Base-by-base conservation (phyloP, 2,329 filamentous ascomycete genomes). In the Arthroderma sp. region DNA sequence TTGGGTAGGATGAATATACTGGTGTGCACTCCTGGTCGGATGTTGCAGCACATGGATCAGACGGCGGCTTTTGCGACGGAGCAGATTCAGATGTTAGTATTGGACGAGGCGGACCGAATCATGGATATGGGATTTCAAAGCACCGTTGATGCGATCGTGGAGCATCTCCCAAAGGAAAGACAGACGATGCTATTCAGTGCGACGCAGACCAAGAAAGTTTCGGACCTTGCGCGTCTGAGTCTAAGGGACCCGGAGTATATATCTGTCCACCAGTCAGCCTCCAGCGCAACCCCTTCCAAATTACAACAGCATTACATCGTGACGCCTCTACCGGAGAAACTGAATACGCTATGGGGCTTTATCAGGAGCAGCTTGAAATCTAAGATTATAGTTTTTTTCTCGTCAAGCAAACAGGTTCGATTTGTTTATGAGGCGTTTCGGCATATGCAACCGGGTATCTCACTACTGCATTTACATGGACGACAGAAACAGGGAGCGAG, bases 91-190 rank as follows among this genome's bases (percentile, higher is more conserved):
- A 84, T 98, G 61, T 69, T 98, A 42, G 88, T 98, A 0, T 71
- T 98, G 46, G 91, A 98, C 56, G 91, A 98, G 64, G 91, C 91
- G 2, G 91, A 98, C 63, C 78, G 91, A 34, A 95, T 95, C 58
- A 80, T 98, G 74, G 91, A 98, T 58, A 91, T 96, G 86, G 91
- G 91, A 4, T 98, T 98, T 62, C 82, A 94, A 63, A 71, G 74
- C 4, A 86, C 86, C 1, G 81, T 98, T 3, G 91, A 98, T 64
- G 91, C 91, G 0, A 83, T 98, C 42, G 68, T 98, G 29, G 87
- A 94, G 50, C 93, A 96, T 60, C 71, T 98, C 1, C 91, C 91
- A 1, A 81, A 78, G 55, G 70, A 82, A 29, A 74, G 91, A 50
- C 91, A 98, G 66, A 98, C 91, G 0, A 73, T 98, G 59, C 77